Conservation (phyloP, 208 protist genomes). For the Leishmania lainsoni region DNA sequence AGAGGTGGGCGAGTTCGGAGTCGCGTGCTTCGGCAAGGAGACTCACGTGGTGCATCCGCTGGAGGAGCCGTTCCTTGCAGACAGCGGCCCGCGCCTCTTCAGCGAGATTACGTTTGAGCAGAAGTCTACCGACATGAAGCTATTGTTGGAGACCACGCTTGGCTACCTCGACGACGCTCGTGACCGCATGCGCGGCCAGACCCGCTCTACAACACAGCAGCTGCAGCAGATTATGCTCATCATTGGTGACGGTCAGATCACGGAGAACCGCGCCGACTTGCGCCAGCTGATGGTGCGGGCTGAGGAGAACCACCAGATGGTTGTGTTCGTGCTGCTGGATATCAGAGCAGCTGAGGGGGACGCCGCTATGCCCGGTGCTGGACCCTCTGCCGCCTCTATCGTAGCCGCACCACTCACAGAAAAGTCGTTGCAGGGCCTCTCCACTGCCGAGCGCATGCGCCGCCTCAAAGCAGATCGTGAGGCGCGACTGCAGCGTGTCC, state of each 20-base stretch:
- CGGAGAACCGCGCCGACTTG: slow-evolving; percentile 84
- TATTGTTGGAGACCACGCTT: slow-evolving; percentile 83
- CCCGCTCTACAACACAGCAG: slow-evolving; percentile 83
- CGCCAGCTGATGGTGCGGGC: slow-evolving; percentile 85
- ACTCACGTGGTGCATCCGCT: slow-evolving; percentile 96
- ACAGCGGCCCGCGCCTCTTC: slow-evolving; percentile 88
- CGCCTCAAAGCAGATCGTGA: slow-evolving; percentile 87
- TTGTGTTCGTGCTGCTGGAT: slow-evolving; percentile 96
- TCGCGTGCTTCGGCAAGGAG: slow-evolving; percentile 96
- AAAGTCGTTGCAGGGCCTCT: slow-evolving; percentile 66
- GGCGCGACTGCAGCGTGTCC: slow-evolving; percentile 74
- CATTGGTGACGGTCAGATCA: slow-evolving; percentile 97
- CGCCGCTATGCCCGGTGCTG: not conserved
- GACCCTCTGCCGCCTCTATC: not conserved
- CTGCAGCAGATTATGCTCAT: slow-evolving; percentile 98
- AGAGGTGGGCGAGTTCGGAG: slow-evolving; percentile 97
- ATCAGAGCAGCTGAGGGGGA: slow-evolving; percentile 52
- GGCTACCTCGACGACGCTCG: slow-evolving; percentile 72
- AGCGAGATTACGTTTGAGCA: slow-evolving; percentile 97
- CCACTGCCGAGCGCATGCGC: slow-evolving; percentile 79
- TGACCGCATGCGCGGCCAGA: slow-evolving; percentile 74
- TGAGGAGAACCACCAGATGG: slow-evolving; percentile 93
- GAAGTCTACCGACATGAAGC: slow-evolving; percentile 91
- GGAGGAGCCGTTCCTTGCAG: slow-evolving; percentile 93
- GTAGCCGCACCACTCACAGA: slow-evolving; percentile 33